phyloP scores from a whole-genome alignment of 1,139 yeast genomes.

The Meyerozyma guilliermondii region DNA sequence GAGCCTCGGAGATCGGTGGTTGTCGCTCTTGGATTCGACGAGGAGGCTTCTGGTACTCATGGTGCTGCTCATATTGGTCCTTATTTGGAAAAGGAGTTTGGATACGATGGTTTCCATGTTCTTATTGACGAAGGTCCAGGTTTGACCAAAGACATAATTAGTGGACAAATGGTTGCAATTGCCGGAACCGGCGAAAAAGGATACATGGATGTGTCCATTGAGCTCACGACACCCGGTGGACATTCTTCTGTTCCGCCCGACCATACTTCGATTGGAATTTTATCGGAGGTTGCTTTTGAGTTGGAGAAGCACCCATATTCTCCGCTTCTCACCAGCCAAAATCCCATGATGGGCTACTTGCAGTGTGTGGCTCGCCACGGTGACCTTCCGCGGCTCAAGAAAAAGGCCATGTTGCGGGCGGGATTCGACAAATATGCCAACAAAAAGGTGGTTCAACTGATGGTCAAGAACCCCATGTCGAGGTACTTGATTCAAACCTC shows the following conservation, averaged over 20 bases:
- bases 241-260: conserved; percentile 71
- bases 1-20: conserved; percentile 52
- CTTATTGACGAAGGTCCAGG: conserved; percentile 62
- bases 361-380: conserved; percentile 44
- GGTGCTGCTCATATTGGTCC: conserved; percentile 49
- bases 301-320: conserved; percentile 49
- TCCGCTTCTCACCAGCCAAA: conserved; percentile 37
- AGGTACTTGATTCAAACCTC: conserved; percentile 30
- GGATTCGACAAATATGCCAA: conserved; percentile 30
- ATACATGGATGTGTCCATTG: conserved; percentile 43
- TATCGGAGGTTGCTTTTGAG: conserved; percentile 44
- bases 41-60: conserved; percentile 57
- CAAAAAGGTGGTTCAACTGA: conserved; percentile 18
- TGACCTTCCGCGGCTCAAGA: conserved; percentile 16
- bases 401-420: conserved; percentile 28
- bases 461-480: conserved; percentile 12
- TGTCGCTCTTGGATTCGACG: conserved; percentile 68
- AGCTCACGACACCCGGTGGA: conserved; percentile 59
- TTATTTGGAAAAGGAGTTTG: conserved; percentile 45
- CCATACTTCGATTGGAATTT: conserved; percentile 71
- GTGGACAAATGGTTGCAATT: conserved; percentile 31
- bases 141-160: conserved; percentile 22
- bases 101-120: conserved; percentile 50
- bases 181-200: conserved; percentile 67
- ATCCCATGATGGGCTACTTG: conserved; percentile 42